Base-by-base conservation (phyloP, 148 eudicot species). In the Rhododendron molle region DNA sequence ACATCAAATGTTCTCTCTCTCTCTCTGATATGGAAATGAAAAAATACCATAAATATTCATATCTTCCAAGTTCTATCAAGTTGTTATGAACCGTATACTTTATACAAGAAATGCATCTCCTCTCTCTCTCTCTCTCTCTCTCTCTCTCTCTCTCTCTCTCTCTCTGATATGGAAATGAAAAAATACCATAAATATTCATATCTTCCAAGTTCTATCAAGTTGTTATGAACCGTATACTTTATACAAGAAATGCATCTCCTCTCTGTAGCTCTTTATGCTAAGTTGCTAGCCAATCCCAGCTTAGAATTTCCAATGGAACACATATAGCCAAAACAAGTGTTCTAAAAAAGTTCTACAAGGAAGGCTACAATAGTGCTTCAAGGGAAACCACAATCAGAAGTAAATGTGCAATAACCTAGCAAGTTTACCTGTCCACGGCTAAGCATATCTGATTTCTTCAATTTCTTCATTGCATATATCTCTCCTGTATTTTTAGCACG, bases 391-490 rank as follows among this genome's bases (percentile, higher is more conserved):
- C 36, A 34, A 56, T 34, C 44, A 81, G 34, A 71, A 78, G 60
- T 40, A 20, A 36, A 78, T 34, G n/a, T 9, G 26, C 38, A 34
- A 28, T 18, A 46, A 7, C 32, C 44, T 14, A 21, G 73, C 72
- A 16, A 26, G 69, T 65, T 46, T 84, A 93, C 96, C 96, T 93
- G 96, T 72, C 96, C 96, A 67, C 94, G 92, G 84, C 92, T 93
- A 87, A 93, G 93, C 96, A 93, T 93, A 54, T 93, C 96, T 3
- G 93, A 92, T 90, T 92, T 93, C 90, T 89, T 93, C 88, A 93
- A 81, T 85, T 92, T 93, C 92, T 92, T 93, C 93, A 93, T 87
- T 32, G 94, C 96, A 90, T 80, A 93, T 47, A 93, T 90, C 86
- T 93, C 94, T 40, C 96, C 94, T 1, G 96, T 91, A 84, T 40